Evolutionary conservation across 1,284 basidiomycete species (phyloP), one percentile per base, ranked within the genome.

Genomic region (Microbotryum silenes-acaulis): DNA sequence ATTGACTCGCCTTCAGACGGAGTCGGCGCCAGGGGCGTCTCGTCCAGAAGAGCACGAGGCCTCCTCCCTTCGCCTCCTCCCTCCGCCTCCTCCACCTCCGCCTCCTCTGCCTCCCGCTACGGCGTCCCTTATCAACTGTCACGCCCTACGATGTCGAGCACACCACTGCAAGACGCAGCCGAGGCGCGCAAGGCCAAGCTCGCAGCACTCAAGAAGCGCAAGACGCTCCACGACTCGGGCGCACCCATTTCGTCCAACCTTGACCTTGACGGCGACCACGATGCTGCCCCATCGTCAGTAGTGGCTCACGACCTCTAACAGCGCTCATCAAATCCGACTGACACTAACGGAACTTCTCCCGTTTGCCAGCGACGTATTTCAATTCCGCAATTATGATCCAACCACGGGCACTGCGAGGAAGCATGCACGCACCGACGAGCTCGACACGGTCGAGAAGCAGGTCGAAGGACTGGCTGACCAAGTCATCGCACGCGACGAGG

Each of bases 151-250:
- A 90, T 89, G 82, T 89, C 89, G 37, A 42, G 37, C 37, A 42
- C 37, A 18, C 37, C 37, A 64, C 82, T 97, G 52, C 88, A 86
- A 63, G 87, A 87, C 67, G 86, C 85, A 9, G 85, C 88, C 10
- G 87, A 90, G 67, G 85, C 85, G n/a, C 83, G 92, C 55, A 94
- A 93, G 75, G 84, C 85, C 57, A 85, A 91, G 63, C 79, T 97
- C 3, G 77, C 85, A 48, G 89, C 91, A 1, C 81, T 97, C 49
- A 82, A 87, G 66, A 85, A 83, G 74, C 81, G 85, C 65, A 93
- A 91, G 73, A 82, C 82, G 2, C 65, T 68, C 33, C 71, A 73
- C 52, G 68, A 70, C 46, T 49, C 62, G 20, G 61, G 51, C 49
- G 51, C 57, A 16, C 23, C 56, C 29, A 27, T 20, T 21, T 23